Conservation (phyloP, 176 grass and related monocot species). For the Paspalum notatum region DNA sequence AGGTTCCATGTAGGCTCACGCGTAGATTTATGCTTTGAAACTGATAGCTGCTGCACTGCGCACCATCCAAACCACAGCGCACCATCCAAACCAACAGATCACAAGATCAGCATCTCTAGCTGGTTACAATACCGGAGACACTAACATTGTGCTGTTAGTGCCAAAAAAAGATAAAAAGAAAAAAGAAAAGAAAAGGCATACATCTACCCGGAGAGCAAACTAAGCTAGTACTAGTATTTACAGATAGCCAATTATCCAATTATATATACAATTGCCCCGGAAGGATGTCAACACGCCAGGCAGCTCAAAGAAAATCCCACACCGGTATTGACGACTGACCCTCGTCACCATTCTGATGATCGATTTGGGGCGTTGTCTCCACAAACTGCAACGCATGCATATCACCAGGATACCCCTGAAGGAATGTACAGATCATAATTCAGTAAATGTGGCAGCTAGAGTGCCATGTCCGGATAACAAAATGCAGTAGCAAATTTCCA, state of each 20-base stretch:
- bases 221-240: slow-evolving; percentile 14
- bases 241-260: background rate
- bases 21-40: background rate
- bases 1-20: no score
- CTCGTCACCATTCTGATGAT: slow-evolving; percentile 62
- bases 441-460: slow-evolving; percentile 10
- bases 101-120: background rate
- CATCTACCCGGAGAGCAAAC: background rate
- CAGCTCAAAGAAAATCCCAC: slow-evolving; percentile 85
- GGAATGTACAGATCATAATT: background rate
- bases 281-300: background rate
- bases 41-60: no score
- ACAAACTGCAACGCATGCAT: slow-evolving; percentile 73
- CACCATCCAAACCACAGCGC: no score
- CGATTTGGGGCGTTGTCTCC: slow-evolving; percentile 52
- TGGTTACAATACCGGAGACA: background rate
- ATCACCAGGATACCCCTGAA: slow-evolving; percentile 72
- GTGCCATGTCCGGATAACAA: background rate
- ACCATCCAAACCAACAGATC: no score
- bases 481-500: background rate
- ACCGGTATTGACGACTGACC: slow-evolving; percentile 74
- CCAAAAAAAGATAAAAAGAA: no score
- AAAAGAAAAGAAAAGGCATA: background rate
- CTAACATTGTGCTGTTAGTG: background rate
- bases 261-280: slow-evolving; percentile 18